Base-by-base conservation (phyloP, 1,284 basidiomycete genomes). In the Butyriboletus appendiculatus region DNA sequence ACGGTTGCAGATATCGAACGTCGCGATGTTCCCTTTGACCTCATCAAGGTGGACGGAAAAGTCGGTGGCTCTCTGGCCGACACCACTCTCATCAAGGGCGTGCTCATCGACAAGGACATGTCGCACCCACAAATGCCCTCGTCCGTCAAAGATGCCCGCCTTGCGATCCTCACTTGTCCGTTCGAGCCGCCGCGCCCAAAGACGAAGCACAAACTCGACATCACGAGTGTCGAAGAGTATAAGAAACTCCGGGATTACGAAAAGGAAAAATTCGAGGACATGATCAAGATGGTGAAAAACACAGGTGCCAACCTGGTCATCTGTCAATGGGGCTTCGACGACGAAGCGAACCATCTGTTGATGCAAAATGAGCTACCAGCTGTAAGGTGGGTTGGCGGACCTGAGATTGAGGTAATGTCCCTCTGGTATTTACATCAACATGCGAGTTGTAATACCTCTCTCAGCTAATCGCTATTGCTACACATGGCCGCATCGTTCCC, bases 261-360 rank as follows among this genome's bases (percentile, higher is more conserved):
- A 77, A 92, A 92, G 75, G 88, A 90, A 67, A 99, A 96, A 76
- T 99, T 99, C 67, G 81, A 85, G 63, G 89, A 95, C 67, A 99
- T 99, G 97, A 98, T 99, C 75, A 90, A 92, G 75, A 82, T 85
- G 69, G 96, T 99, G 61, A 98, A 98, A 76, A 91, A 98, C 67
- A 91, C 94, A n/a, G 96, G 97, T 32, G 96, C 97, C 26, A 99
- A 99, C 74, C 76, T 99, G 55, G 96, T 99, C 62, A 97, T 99
- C 65, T 99, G 96, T 74, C 97, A 99, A 73, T 99, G 96, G 96
- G 96, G 96, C 59, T 99, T 99, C 71, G 96, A 99, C 69, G 97
- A 99, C 71, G 96, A 99, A 77, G 96, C 96, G 53, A 99, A 99
- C 72, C 96, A 99, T 72, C 67, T 99, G 67, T 75, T 99, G 63